These are phyloP conservation scores for Zalerion maritima DNA, from an alignment of 495 filamentous ascomycete genomes.

Conservation along the genomic window DNA sequence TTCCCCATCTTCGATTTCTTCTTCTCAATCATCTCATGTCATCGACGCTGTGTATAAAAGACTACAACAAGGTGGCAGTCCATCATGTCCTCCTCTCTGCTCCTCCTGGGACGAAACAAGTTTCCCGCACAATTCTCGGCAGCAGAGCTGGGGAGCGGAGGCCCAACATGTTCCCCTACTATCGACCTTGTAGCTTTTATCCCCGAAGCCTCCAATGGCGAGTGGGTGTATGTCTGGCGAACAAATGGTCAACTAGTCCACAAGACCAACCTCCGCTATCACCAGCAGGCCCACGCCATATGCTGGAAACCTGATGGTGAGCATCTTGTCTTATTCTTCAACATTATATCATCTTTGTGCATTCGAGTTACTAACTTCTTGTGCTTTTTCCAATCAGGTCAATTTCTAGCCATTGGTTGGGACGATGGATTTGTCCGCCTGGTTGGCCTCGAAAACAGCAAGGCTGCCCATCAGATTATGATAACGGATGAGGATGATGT, in stretches of 20 bases:
- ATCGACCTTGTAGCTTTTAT: slow-evolving; percentile 68
- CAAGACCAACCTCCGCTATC: slow-evolving; percentile 32
- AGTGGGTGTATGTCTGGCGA: slow-evolving; percentile 49
- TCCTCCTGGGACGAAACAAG: no score
- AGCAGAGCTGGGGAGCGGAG: slow-evolving; percentile 19
- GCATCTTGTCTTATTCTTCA: no score
- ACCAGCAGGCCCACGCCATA: slow-evolving; percentile 41
- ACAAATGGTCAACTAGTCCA: slow-evolving; percentile 28
- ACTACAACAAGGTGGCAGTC: no score
- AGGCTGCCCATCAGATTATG: slow-evolving; percentile 57
- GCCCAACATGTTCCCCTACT: slow-evolving; percentile 61
- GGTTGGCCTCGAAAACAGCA: slow-evolving; percentile 60
- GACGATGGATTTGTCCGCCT: slow-evolving; percentile 56
- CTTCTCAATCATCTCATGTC: no score
- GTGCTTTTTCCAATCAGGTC: slow-evolving; percentile 31
- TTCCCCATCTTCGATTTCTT: no score
- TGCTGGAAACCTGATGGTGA: slow-evolving; percentile 72
- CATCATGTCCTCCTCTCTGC: no score
- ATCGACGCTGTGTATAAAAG: no score
- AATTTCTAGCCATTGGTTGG: slow-evolving; percentile 64
- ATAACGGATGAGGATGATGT: slow-evolving; percentile 21
- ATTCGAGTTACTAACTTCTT: slow-evolving; percentile 2
- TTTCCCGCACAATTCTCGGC: no score
- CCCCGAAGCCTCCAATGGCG: slow-evolving; percentile 52
- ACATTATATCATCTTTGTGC: slow-evolving; percentile 1